Percentiles rank a stretch among this genome's conserved stretches.
Conservation (phyloP, 176 grass and related monocot species). For the Elymus sibiricus region DNA sequence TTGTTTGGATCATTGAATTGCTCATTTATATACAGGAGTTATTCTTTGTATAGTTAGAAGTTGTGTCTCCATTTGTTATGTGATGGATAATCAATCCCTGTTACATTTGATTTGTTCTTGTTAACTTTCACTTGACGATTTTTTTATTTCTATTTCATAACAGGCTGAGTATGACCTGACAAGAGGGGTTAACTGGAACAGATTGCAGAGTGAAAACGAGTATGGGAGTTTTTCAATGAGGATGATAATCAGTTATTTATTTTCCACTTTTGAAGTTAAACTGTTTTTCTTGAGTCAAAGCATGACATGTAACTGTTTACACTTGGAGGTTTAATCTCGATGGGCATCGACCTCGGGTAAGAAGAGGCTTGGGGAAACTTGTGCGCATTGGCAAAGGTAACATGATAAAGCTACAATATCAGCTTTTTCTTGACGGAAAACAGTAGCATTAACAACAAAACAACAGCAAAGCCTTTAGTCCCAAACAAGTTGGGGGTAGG, state of each 20-base stretch:
- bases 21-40: neutral
- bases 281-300: slow-evolving; percentile 10
- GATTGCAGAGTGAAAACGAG: slow-evolving; percentile 69
- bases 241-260: slow-evolving; percentile 5
- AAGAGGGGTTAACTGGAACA: slow-evolving; percentile 47
- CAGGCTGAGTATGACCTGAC: slow-evolving; percentile 76
- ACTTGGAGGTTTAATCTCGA: slow-evolving; percentile 80
- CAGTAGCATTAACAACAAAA: neutral
- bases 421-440: neutral
- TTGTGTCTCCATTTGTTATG: slow-evolving; percentile 3
- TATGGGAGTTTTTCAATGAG: slow-evolving; percentile 33
- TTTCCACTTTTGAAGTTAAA: slow-evolving; percentile 17
- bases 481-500: too few relatives aligned
- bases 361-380: slow-evolving; percentile 74
- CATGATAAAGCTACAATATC: slow-evolving; percentile 15
- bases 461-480: too few relatives aligned
- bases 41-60: slow-evolving; percentile 16
- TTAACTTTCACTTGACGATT: slow-evolving; percentile 10
- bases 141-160: slow-evolving; percentile 29
- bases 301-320: slow-evolving; percentile 19
- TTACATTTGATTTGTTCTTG: slow-evolving; percentile 15
- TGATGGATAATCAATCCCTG: neutral
- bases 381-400: slow-evolving; percentile 96
- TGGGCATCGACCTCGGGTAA: slow-evolving; percentile 75
- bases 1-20: neutral